Conservation (phyloP, 208 protist species). For the Crithidia brevicula region DNA sequence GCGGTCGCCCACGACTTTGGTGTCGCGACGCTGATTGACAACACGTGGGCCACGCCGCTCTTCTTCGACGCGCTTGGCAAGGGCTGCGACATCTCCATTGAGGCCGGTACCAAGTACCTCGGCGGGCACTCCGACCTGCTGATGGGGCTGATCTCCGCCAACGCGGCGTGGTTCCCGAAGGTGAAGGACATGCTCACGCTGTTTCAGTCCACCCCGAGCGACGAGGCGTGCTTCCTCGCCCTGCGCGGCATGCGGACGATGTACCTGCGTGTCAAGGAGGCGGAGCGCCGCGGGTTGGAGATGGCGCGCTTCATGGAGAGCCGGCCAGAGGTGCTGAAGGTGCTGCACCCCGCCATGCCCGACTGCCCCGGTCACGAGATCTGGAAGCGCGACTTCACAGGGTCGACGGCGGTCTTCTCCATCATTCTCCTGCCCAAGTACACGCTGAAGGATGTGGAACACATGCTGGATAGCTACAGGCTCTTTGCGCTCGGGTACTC, state of each 20-base stretch:
- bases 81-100: constrained; percentile 45
- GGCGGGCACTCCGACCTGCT: constrained; percentile 43
- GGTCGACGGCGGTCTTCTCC: constrained; percentile 29
- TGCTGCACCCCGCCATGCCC: constrained; percentile 34
- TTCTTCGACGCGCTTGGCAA: constrained; percentile 40
- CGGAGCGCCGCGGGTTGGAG: constrained; percentile 26
- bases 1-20: constrained; percentile 28
- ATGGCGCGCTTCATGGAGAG: constrained; percentile 24
- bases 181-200: constrained; percentile 20
- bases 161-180: constrained; percentile 31
- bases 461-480: constrained; percentile 32
- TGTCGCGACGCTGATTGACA: constrained; percentile 35
- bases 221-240: constrained; percentile 42
- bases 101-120: constrained; percentile 45
- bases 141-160: constrained; percentile 37
- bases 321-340: constrained; percentile 30
- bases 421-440: constrained; percentile 30
- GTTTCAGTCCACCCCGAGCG: constrained; percentile 29
- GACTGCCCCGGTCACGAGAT: constrained; percentile 32
- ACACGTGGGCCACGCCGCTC: constrained; percentile 38
- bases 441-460: constrained; percentile 22
- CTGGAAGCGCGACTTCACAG: constrained; percentile 43
- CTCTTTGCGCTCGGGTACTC: constrained; percentile 34
- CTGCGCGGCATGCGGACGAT: constrained; percentile 43
- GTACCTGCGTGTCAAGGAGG: constrained; percentile 35